phyloP scores from a whole-genome alignment of 139 green algal species.

The Closterium sp. region DNA sequence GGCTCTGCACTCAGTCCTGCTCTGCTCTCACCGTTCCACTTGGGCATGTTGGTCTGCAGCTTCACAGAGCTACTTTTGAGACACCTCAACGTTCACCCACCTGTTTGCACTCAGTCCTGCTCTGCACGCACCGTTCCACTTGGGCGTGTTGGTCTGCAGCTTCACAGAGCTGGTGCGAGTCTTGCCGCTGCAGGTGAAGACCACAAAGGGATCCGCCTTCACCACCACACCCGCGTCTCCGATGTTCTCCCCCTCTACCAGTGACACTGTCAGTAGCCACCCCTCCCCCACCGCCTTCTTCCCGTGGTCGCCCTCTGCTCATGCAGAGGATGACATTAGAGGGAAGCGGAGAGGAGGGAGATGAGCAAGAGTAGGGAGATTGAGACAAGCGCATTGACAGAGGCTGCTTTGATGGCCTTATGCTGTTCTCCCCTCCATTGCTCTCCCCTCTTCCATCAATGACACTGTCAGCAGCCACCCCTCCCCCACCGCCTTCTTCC shows the following conservation, averaged over 20 bases:
- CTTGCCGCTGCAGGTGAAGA: constrained; percentile 15
- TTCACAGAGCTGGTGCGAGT: constrained; percentile 18
- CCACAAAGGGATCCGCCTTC: constrained; percentile 18
- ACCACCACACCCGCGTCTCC: not conserved
- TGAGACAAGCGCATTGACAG: not conserved
- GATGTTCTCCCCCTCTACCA: constrained; percentile 17
- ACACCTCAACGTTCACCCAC: too few species aligned
- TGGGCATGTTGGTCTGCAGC: constrained; percentile 27
- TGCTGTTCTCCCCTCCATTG: too few species aligned
- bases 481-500: too few species aligned
- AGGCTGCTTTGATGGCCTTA: too few species aligned
- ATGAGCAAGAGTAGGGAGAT: not conserved
- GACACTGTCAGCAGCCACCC: too few species aligned
- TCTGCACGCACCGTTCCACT: constrained; percentile 13
- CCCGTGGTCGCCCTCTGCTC: constrained; percentile 15
- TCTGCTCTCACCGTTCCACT: constrained; percentile 14
- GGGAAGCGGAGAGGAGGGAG: not conserved
- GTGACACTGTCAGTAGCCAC: constrained; percentile 29
- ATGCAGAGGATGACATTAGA: not conserved
- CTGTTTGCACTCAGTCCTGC: too few species aligned
- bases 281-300: constrained; percentile 14
- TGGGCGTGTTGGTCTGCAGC: constrained; percentile 27
- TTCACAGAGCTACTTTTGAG: constrained; percentile 46
- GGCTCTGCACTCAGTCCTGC: too few species aligned
- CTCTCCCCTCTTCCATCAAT: not conserved